Conservation (phyloP, 2,329 filamentous ascomycete species). For the Dactylonectria macrodidyma region DNA sequence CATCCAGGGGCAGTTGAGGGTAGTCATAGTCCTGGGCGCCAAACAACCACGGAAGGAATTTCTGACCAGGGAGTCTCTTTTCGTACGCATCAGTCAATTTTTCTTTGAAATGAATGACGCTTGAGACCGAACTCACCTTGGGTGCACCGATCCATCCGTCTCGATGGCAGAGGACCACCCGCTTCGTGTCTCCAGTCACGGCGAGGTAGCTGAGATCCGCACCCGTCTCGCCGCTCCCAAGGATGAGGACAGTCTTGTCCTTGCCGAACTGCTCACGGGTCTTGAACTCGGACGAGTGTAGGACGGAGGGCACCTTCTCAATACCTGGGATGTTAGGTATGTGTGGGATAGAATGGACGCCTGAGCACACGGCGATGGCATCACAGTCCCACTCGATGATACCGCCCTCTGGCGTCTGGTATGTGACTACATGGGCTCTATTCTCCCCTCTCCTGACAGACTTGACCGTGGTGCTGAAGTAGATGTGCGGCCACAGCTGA, state of each 20-base stretch:
- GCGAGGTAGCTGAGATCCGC: slow-evolving; percentile 60
- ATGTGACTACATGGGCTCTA: slow-evolving; percentile 45
- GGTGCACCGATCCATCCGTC: slow-evolving; percentile 53
- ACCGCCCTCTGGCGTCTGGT: slow-evolving; percentile 26
- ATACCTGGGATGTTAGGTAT: slow-evolving; percentile 56
- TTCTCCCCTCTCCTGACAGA: slow-evolving; percentile 41
- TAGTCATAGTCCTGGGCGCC: slow-evolving; percentile 29
- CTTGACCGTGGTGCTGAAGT: slow-evolving; percentile 50
- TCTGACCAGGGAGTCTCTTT: slow-evolving; percentile 24
- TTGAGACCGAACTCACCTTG: slow-evolving; percentile 25
- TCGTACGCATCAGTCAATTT: background rate
- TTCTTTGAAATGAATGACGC: too few species aligned
- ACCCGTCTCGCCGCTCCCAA: slow-evolving; percentile 61
- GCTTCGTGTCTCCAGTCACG: slow-evolving; percentile 56
- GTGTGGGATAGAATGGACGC: slow-evolving; percentile 57
- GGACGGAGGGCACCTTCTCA: slow-evolving; percentile 51
- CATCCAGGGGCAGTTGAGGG: slow-evolving; percentile 48
- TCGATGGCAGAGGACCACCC: slow-evolving; percentile 58
- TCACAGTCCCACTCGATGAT: slow-evolving; percentile 55
- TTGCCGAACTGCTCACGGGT: slow-evolving; percentile 55
- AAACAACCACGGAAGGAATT: slow-evolving; percentile 34
- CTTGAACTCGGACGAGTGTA: slow-evolving; percentile 62
- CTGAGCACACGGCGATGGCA: slow-evolving; percentile 61
- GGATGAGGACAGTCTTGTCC: slow-evolving; percentile 56
- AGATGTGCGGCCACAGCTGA: slow-evolving; percentile 55